Percentiles rank a stretch among this genome's conserved stretches.
phyloP scores from a whole-genome alignment of 768 basidiomycete species.

The Mycena indigotica region DNA sequence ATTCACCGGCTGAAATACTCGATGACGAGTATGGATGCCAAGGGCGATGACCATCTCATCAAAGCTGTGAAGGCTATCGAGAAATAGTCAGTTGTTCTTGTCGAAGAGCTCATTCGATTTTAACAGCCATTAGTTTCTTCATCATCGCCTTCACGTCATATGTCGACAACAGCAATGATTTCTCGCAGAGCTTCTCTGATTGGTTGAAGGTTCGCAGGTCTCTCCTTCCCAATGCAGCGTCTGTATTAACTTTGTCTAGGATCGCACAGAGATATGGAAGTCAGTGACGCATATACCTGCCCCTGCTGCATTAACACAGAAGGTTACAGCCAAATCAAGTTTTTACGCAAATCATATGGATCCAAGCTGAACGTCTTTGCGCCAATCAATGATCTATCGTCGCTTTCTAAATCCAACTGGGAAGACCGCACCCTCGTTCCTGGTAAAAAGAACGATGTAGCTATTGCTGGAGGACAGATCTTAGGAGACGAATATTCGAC shows the following conservation, averaged over 20 bases:
- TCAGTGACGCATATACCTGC: no score
- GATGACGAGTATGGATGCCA: slow-evolving; percentile 70
- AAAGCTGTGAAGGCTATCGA: slow-evolving; percentile 79
- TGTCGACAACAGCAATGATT: slow-evolving; percentile 63
- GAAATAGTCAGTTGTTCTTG: slow-evolving; percentile 67
- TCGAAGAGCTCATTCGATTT: background rate
- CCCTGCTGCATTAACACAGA: no score
- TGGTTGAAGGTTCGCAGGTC: slow-evolving; percentile 72
- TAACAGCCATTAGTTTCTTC: slow-evolving; percentile 69
- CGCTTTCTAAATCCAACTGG: slow-evolving; percentile 70
- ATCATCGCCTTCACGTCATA: slow-evolving; percentile 92
- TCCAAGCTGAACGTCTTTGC: slow-evolving; percentile 88
- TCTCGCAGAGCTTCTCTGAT: slow-evolving; percentile 73
- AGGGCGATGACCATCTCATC: slow-evolving; percentile 56
- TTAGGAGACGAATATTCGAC: slow-evolving; percentile 95
- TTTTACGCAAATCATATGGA: slow-evolving; percentile 78
- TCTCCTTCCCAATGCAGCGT: background rate
- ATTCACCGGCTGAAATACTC: slow-evolving; percentile 84
- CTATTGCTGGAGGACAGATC: slow-evolving; percentile 79
- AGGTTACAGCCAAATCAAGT: slow-evolving; percentile 73
- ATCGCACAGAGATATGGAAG: slow-evolving; percentile 93
- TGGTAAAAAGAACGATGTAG: slow-evolving; percentile 74
- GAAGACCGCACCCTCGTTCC: slow-evolving; percentile 58
- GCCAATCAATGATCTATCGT: slow-evolving; percentile 85
- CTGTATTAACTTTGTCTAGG: slow-evolving; percentile 35